These are phyloP conservation scores for Sphaerosporella brunnea DNA, from an alignment of 495 filamentous ascomycete species.

Conservation along the genomic window DNA sequence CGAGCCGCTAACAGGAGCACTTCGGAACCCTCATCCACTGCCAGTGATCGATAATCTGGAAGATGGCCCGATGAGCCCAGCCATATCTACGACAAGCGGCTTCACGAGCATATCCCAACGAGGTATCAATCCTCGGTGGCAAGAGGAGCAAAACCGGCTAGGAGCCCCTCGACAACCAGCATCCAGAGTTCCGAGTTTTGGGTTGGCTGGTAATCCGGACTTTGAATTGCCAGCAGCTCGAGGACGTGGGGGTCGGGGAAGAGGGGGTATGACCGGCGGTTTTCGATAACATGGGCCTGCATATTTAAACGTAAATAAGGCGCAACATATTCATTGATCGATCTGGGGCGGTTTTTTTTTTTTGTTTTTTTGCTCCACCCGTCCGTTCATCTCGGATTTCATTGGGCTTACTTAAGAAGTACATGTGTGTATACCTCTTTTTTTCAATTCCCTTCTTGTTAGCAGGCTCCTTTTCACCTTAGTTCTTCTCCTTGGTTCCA, in stretches of 20 bases:
- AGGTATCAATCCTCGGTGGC: slow-evolving; percentile 73
- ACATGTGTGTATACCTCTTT: no score
- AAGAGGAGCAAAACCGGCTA: slow-evolving; percentile 23
- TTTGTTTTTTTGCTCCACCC: no score
- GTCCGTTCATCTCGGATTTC: no score
- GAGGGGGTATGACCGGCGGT: no score
- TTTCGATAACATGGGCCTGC: no score
- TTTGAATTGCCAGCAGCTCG: slow-evolving; percentile 39
- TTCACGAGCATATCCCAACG: slow-evolving; percentile 78
- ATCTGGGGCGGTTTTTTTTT: no score
- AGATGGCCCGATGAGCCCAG: slow-evolving; percentile 51
- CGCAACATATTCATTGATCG: no score
- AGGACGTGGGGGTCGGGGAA: background rate
- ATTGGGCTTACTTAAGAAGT: no score
- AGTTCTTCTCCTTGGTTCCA: no score
- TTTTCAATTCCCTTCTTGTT: no score
- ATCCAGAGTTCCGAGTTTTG: slow-evolving; percentile 23
- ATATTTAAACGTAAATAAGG: no score
- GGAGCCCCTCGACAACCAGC: slow-evolving; percentile 28
- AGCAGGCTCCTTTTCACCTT: no score
- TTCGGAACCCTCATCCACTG: slow-evolving; percentile 19
- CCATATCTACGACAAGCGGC: slow-evolving; percentile 55
- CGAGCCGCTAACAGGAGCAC: background rate
- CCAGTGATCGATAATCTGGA: slow-evolving; percentile 38
- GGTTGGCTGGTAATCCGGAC: slow-evolving; percentile 51